Conservation (phyloP, 305 asterid genomes). For the Lippia alba region DNA sequence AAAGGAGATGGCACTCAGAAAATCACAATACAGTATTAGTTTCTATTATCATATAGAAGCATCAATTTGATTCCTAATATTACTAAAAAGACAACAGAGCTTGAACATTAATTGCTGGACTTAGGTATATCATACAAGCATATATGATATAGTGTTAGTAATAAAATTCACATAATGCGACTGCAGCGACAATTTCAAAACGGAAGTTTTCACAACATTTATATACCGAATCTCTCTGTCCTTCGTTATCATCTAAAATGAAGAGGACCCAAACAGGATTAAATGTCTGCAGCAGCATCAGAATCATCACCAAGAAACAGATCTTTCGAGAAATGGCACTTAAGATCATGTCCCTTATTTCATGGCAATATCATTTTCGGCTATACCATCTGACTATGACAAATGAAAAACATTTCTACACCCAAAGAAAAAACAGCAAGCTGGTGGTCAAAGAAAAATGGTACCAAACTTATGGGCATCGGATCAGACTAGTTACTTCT, state of each 20-base stretch:
- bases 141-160: not conserved
- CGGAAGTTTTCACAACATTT: not conserved
- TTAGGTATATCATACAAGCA: not conserved
- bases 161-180: conserved; percentile 4
- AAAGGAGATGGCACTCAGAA: not conserved
- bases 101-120: not conserved
- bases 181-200: not conserved
- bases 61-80: not conserved
- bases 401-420: not conserved
- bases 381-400: not conserved
- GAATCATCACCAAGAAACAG: not conserved
- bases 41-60: not conserved
- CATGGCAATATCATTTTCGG: conserved; percentile 23
- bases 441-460: conserved; percentile 11
- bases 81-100: conserved; percentile 11
- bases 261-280: conserved; percentile 2
- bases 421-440: conserved; percentile 7
- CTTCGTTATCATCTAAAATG: conserved; percentile 7
- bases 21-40: not conserved
- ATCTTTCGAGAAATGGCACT: conserved; percentile 6
- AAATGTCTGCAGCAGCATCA: conserved; percentile 17
- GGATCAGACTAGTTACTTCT: conserved; percentile 11
- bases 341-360: conserved; percentile 12
- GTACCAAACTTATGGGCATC: conserved; percentile 21
- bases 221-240: not conserved